Base-by-base conservation (phyloP, 2,329 filamentous ascomycete species). In the Zymoseptoria brevis region DNA sequence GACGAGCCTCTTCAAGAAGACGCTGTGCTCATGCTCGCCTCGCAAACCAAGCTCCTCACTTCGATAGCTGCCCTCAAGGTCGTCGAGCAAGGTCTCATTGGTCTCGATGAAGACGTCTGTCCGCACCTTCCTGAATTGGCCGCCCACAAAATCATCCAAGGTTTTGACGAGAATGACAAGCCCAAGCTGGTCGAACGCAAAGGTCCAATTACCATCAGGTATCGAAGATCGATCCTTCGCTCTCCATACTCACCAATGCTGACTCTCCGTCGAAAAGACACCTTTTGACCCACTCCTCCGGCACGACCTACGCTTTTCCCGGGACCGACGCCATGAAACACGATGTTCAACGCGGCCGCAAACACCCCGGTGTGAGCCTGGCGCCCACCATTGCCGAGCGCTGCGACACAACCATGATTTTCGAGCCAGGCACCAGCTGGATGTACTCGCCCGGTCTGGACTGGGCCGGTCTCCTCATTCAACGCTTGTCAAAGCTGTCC, bases 21-120 rank as follows among this genome's bases (percentile, higher is more conserved):
- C 52, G 68, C 67, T 4, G 56, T 71, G 7, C 63, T 73, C 53
- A 64, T 68, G 54, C 66, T 74, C 1, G 72, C 72, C 19, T 73
- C 70, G 4, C 63, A 66, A 48, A 78, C 75, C 11, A 79, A 79
- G 57, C 69, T 85, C 2, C 61, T 83, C 56, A 77, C 81, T 1
- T 76, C 77, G 1, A 76, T 85, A 55, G 78, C 81, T 2, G 76
- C 76, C 1, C 66, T 85, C n/a, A 80, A 83, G 59, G 77, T 79
- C 52, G 80, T 84, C 1, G 81, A 85, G 41, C 74, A 78, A 6
- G 80, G 80, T 0, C 68, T 79, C 0, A 65, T 84, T 0, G 67
- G 67, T 1, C 71, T 84, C 0, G 75, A 77, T 8, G 76, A 75
- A 2, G 77, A 83, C 56, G 64, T 84, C 0, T 72, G 74, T 0